Conservation (phyloP, 257 asterid genomes). For the Handroanthus guayacan region DNA sequence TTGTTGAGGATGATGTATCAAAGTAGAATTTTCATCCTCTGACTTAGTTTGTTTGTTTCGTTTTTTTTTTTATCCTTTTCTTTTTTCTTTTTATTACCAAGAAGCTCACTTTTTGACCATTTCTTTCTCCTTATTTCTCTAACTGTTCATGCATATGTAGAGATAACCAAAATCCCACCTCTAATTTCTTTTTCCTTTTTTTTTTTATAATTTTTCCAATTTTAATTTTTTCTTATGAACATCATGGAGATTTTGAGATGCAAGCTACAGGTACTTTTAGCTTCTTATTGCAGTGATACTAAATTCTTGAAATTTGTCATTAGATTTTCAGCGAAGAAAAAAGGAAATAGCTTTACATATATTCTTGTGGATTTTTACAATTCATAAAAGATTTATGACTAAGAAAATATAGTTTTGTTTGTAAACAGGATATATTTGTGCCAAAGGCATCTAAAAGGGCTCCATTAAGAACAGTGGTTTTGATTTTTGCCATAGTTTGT, state of each 20-base stretch:
- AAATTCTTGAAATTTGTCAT: background rate
- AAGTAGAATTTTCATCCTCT: conserved; percentile 9
- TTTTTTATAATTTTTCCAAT: background rate
- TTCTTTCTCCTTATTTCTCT: conserved; percentile 62
- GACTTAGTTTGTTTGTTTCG: background rate
- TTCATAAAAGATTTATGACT: no score
- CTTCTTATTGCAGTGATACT: background rate
- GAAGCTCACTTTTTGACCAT: conserved; percentile 45
- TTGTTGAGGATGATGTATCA: background rate
- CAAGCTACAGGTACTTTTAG: conserved; percentile 50
- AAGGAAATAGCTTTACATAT: background rate
- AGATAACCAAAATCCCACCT: conserved; percentile 6
- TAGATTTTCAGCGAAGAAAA: background rate
- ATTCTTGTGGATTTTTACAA: background rate
- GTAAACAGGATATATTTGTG: conserved; percentile 51
- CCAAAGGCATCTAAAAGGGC: conserved; percentile 57
- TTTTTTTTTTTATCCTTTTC: background rate
- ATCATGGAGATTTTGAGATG: conserved; percentile 55
- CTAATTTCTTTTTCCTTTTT: background rate
- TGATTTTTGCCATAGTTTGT: conserved; percentile 54
- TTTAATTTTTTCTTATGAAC: background rate
- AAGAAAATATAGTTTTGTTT: background rate
- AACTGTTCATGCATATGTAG: conserved; percentile 19
- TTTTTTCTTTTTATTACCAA: background rate
- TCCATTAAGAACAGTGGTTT: conserved; percentile 56